These are phyloP conservation scores for Rhazya stricta DNA, from an alignment of 257 asterid genomes.

Conservation along the genomic window DNA sequence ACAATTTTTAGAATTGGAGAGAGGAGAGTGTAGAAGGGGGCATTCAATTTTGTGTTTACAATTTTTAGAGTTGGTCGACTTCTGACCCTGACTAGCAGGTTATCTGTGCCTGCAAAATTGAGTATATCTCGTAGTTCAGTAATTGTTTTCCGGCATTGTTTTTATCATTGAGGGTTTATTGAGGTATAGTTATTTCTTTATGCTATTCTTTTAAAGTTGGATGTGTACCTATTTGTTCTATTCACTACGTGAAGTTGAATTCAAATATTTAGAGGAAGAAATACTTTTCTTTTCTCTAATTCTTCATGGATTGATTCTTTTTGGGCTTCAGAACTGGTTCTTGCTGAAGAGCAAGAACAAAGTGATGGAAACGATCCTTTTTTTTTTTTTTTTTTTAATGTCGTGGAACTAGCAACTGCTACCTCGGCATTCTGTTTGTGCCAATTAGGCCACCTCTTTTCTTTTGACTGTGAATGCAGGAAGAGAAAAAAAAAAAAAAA, in stretches of 20 bases:
- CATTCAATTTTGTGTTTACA: conserved; percentile 20
- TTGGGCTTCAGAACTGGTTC: background rate
- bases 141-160: conserved; percentile 35
- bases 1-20: conserved; percentile 16
- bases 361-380: background rate
- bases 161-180: background rate
- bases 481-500: background rate
- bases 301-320: background rate
- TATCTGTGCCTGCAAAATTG: conserved; percentile 19
- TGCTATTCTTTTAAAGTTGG: conserved; percentile 4
- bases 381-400: background rate
- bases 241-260: background rate
- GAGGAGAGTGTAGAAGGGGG: background rate
- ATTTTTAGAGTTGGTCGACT: conserved; percentile 5
- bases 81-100: conserved; percentile 5
- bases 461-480: too few species aligned
- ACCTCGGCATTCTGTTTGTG: too few species aligned
- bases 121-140: conserved; percentile 21
- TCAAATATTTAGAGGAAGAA: background rate
- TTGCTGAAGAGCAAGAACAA: background rate
- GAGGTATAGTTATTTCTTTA: conserved; percentile 6
- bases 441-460: too few species aligned
- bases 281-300: background rate
- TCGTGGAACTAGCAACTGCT: too few species aligned
- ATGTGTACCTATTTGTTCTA: conserved; percentile 17